phyloP scores from a whole-genome alignment of 1,139 yeast species.

The Taphrina deformans region DNA sequence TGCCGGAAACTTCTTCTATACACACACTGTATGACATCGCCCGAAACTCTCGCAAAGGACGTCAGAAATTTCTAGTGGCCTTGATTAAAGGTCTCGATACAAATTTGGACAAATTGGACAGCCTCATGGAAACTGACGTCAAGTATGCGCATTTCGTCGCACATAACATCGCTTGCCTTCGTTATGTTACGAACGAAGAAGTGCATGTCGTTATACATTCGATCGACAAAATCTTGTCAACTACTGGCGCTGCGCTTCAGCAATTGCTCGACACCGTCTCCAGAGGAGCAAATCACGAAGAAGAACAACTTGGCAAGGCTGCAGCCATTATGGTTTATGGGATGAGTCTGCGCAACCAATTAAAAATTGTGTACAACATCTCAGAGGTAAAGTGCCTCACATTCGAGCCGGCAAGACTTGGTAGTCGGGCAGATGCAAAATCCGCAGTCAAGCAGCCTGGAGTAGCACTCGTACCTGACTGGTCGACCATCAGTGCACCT shows the following conservation, averaged over 20 bases:
- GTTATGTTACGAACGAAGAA: constrained; percentile 52
- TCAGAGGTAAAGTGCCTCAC: constrained; percentile 35
- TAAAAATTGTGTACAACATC: constrained; percentile 28
- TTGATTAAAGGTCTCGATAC: constrained; percentile 47
- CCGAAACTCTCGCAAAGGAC: constrained; percentile 50
- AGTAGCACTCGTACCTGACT: constrained; percentile 3
- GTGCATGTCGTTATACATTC: constrained; percentile 43
- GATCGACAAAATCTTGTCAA: constrained; percentile 42
- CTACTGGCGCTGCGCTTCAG: constrained; percentile 50
- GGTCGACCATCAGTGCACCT: constrained; percentile 5
- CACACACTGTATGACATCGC: constrained; percentile 51
- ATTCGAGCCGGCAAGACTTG: constrained; percentile 30
- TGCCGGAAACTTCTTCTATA: background rate
- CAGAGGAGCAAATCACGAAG: background rate
- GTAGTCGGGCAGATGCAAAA: constrained; percentile 28
- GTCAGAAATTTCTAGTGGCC: constrained; percentile 52
- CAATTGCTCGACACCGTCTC: constrained; percentile 37
- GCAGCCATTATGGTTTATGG: constrained; percentile 27
- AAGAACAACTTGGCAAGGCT: constrained; percentile 1
- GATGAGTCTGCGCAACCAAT: constrained; percentile 16
- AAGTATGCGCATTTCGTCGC: constrained; percentile 42
- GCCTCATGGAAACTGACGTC: constrained; percentile 32
- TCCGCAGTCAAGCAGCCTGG: constrained; percentile 19
- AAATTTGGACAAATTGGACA: constrained; percentile 40
- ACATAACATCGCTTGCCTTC: constrained; percentile 49